These are phyloP conservation scores for Conticribra weissflogii DNA, from an alignment of 108 stramenopile genomes.

Conservation along the genomic window DNA sequence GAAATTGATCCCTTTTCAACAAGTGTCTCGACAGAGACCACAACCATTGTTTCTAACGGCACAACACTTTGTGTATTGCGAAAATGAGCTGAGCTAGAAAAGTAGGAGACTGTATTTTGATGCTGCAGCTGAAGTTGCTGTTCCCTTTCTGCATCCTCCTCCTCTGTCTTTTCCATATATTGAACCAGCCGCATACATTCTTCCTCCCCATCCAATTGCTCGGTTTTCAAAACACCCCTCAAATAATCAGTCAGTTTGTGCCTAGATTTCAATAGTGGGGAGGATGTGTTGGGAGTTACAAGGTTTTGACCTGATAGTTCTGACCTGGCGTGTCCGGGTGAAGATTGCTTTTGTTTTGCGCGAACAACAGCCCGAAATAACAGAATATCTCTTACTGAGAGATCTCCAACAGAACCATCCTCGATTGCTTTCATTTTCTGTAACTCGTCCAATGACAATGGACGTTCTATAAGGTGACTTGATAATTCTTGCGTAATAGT, in stretches of 20 bases:
- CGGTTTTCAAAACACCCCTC: constrained; percentile 1
- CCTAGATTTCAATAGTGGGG: constrained; percentile 9
- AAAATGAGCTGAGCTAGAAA: not conserved
- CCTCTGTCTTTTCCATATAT: constrained; percentile 45
- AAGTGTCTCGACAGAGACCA: constrained; percentile 40
- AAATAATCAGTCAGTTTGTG: constrained; percentile 4
- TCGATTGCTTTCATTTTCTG: constrained; percentile 54
- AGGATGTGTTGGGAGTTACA: not conserved
- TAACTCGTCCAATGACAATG: constrained; percentile 43
- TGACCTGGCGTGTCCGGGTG: not conserved
- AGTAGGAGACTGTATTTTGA: not conserved
- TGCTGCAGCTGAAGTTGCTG: constrained; percentile 10
- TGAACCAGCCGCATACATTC: constrained; percentile 13
- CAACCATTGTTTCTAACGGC: constrained; percentile 6
- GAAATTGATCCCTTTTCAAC: constrained; percentile 45
- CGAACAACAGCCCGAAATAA: constrained; percentile 62
- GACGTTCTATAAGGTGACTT: too few relatives aligned
- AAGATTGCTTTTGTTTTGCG: constrained; percentile 11
- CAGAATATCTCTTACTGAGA: constrained; percentile 57
- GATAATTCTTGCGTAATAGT: too few relatives aligned
- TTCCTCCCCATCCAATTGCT: constrained; percentile 16
- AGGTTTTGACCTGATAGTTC: not conserved
- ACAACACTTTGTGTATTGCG: not conserved
- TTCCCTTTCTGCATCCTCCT: constrained; percentile 11
- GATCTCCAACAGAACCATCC: constrained; percentile 55